Evolutionary conservation across 2,329 filamentous ascomycete genomes (phyloP).

Genomic region (Verticillium albo-atrum): DNA sequence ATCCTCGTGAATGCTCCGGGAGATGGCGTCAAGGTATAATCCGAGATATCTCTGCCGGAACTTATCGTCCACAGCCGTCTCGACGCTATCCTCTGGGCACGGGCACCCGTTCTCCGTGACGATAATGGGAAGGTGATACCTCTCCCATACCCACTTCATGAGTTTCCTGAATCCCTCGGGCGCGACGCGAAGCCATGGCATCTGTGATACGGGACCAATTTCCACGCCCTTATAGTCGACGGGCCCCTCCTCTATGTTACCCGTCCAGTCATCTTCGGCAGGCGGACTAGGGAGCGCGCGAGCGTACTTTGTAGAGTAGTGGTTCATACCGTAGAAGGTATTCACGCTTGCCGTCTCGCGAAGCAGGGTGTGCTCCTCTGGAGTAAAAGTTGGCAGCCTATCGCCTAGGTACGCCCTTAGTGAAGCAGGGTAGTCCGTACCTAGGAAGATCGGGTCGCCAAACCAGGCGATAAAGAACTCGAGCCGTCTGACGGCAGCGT

Average conservation of each 20-base stretch:
- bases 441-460: slow-evolving; percentile 80
- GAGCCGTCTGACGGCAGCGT: slow-evolving; percentile 74
- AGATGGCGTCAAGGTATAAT: slow-evolving; percentile 72
- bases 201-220: slow-evolving; percentile 80
- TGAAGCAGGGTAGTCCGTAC: slow-evolving; percentile 69
- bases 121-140: slow-evolving; percentile 72
- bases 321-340: slow-evolving; percentile 94
- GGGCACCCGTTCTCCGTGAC: slow-evolving; percentile 88
- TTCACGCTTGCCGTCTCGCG: slow-evolving; percentile 59
- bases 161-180: slow-evolving; percentile 73
- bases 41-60: slow-evolving; percentile 78
- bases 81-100: slow-evolving; percentile 73
- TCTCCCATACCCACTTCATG: slow-evolving; percentile 70
- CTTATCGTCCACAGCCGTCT: slow-evolving; percentile 73
- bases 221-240: slow-evolving; percentile 66
- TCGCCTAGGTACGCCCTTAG: slow-evolving; percentile 79
- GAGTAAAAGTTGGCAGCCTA: slow-evolving; percentile 69
- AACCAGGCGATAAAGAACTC: slow-evolving; percentile 89
- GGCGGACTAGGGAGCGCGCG: slow-evolving; percentile 62
- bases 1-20: slow-evolving; percentile 64
- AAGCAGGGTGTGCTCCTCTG: slow-evolving; percentile 68
- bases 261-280: slow-evolving; percentile 62
- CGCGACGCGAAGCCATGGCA: slow-evolving; percentile 73
- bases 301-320: slow-evolving; percentile 87
- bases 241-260: slow-evolving; percentile 70